phyloP scores from a whole-genome alignment of 306 rosid genomes.

The Urtica urens region DNA sequence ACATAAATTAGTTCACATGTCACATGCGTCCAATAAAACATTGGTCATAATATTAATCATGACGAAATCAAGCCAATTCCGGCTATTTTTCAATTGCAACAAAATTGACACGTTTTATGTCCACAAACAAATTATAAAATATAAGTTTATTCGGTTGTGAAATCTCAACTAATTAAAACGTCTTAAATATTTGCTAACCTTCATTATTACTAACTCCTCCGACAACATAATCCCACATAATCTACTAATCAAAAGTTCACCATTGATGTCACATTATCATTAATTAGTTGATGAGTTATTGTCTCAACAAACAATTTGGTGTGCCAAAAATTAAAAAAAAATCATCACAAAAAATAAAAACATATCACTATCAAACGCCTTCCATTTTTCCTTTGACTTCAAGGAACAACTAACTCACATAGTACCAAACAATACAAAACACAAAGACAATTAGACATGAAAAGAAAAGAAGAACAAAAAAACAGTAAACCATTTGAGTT shows the following conservation, averaged over 20 bases:
- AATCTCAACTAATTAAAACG: too few relatives aligned
- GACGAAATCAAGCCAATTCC: too few relatives aligned
- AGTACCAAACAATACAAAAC: slow-evolving; percentile 17
- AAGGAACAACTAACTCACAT: slow-evolving; percentile 58
- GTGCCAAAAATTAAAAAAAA: too few relatives aligned
- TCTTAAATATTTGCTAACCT: not conserved
- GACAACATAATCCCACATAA: not conserved
- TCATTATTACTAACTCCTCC: not conserved
- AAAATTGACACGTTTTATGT: too few relatives aligned
- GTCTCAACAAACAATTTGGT: slow-evolving; percentile 76
- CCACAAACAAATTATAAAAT: too few relatives aligned
- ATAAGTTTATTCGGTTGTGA: too few relatives aligned
- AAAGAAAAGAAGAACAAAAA: not conserved
- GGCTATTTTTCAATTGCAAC: too few relatives aligned
- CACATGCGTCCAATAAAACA: too few relatives aligned
- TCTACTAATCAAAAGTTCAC: slow-evolving; percentile 1
- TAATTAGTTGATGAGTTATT: slow-evolving; percentile 40
- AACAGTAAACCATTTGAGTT: slow-evolving; percentile 26
- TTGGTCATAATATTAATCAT: too few relatives aligned
- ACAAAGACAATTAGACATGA: too few relatives aligned
- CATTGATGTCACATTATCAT: not conserved
- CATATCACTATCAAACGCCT: slow-evolving; percentile 15
- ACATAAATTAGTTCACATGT: too few relatives aligned
- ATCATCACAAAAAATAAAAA: slow-evolving; percentile 20
- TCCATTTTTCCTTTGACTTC: slow-evolving; percentile 56